Conservation (phyloP, 352 stramenopile species). For the Phytophthora capsici region DNA sequence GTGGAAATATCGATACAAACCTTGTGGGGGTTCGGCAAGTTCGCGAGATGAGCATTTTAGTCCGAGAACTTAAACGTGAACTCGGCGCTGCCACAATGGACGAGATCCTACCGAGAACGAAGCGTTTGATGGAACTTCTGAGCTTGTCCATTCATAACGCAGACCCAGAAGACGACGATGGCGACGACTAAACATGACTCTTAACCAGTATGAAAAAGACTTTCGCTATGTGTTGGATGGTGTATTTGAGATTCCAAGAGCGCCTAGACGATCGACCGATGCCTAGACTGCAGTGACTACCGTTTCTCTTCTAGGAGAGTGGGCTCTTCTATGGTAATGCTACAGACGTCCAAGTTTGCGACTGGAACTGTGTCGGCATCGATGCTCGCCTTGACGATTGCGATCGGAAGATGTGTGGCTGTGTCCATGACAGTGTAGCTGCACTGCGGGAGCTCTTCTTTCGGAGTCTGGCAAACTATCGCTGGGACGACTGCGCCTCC, state of each 20-base stretch:
- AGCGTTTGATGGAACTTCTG: conserved; percentile 83
- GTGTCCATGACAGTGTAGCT: conserved; percentile 32
- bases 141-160: conserved; percentile 71
- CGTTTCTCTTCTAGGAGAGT: conserved; percentile 5
- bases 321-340: conserved; percentile 40
- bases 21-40: conserved; percentile 76
- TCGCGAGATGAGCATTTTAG: conserved; percentile 70
- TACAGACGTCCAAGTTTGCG: conserved; percentile 30
- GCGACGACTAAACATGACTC: conserved; percentile 35
- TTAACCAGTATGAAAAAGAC: background rate
- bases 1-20: conserved; percentile 22
- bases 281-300: conserved; percentile 17
- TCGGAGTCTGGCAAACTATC: conserved; percentile 21
- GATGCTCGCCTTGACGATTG: conserved; percentile 17
- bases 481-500: conserved; percentile 20
- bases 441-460: conserved; percentile 26
- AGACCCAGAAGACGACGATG: conserved; percentile 34
- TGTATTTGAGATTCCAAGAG: conserved; percentile 11
- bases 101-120: conserved; percentile 78
- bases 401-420: conserved; percentile 12
- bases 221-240: too few species aligned
- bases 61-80: conserved; percentile 82
- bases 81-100: conserved; percentile 73
- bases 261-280: conserved; percentile 14
- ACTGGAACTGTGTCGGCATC: too few species aligned